Evolutionary conservation across 176 grass and related monocot species (phyloP).

Genomic region (Zea mays): DNA sequence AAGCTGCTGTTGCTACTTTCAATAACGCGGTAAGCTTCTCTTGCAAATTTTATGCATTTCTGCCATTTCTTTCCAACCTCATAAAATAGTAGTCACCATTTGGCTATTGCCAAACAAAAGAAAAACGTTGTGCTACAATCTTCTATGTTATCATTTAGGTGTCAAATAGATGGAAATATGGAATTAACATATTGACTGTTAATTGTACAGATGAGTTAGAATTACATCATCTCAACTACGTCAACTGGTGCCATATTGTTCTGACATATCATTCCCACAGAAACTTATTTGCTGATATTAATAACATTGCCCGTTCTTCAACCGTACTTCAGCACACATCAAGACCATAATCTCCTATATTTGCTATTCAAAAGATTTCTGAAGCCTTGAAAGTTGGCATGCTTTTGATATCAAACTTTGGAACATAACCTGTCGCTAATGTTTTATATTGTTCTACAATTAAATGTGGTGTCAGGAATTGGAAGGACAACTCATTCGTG

Average conservation of each 20-base stretch:
- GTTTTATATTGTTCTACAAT: conserved; percentile 20
- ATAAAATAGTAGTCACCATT: background rate
- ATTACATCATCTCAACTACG: background rate
- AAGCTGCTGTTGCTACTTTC: conserved; percentile 79
- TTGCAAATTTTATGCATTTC: conserved; percentile 12
- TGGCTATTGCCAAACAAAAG: background rate
- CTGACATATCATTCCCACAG: background rate
- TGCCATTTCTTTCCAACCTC: background rate
- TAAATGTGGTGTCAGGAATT: conserved; percentile 66
- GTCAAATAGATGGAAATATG: background rate
- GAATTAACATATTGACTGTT: background rate
- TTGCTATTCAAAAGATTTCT: background rate
- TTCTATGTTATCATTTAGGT: background rate
- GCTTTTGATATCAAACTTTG: background rate
- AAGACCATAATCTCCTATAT: background rate
- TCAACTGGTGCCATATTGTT: conserved; percentile 1
- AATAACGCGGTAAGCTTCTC: conserved; percentile 68
- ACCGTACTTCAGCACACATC: background rate
- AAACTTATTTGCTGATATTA: background rate
- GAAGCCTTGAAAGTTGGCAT: background rate
- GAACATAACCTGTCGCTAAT: background rate
- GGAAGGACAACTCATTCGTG: conserved; percentile 96
- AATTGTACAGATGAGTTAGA: conserved; percentile 7
- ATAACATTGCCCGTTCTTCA: background rate
- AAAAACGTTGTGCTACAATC: background rate